Evolutionary conservation across 345 rosid species (phyloP).

Genomic region (Garcia nutans): DNA sequence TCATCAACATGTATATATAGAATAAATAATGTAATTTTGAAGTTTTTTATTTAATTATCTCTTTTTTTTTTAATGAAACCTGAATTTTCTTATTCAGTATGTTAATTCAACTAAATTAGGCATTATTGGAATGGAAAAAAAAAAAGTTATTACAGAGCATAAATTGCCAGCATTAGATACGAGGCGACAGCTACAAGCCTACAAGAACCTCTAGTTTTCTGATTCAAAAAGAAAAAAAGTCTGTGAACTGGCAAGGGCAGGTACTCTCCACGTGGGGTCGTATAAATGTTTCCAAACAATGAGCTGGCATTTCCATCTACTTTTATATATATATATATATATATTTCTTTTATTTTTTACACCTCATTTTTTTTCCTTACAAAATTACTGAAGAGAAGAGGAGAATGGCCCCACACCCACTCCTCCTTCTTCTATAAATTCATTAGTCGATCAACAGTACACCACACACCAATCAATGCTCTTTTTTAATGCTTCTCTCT

Average conservation of each 20-base stretch:
- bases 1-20: neutral
- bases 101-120: no score
- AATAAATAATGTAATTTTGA: no score
- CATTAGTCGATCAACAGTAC: no score
- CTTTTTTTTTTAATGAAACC: no score
- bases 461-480: no score
- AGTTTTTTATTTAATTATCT: no score
- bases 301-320: conserved; percentile 44
- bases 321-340: conserved; percentile 6
- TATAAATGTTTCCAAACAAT: conserved; percentile 23
- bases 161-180: conserved; percentile 39
- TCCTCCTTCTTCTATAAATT: neutral
- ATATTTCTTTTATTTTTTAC: neutral
- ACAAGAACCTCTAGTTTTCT: conserved; percentile 14
- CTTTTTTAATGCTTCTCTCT: no score
- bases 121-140: no score
- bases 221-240: neutral
- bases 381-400: no score
- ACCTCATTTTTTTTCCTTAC: neutral
- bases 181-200: conserved; percentile 49
- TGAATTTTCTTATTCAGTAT: no score
- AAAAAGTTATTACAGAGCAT: no score
- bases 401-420: conserved; percentile 3
- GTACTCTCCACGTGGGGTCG: conserved; percentile 46
- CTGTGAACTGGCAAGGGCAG: conserved; percentile 56